A percentile compares a stretch with the other conserved stretches of the same genome.
Conservation (phyloP, 2,329 filamentous ascomycete species). For the Xylariaceae sp. region DNA sequence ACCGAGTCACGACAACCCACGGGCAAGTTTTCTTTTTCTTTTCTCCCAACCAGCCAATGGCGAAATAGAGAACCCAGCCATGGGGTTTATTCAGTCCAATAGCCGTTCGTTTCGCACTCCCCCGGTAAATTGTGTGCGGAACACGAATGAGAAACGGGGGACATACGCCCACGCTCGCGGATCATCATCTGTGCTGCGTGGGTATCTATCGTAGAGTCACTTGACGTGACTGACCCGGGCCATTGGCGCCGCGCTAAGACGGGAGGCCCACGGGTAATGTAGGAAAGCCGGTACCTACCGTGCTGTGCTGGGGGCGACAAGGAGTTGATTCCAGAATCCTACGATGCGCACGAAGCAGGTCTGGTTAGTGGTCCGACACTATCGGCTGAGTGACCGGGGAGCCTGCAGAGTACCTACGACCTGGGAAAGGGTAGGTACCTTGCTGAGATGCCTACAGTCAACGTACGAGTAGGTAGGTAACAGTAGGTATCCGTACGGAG, state of each 20-base stretch:
- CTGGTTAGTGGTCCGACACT: not conserved
- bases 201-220: not conserved
- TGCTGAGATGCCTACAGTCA: too few relatives aligned
- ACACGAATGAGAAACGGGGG: not conserved
- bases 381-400: too few relatives aligned
- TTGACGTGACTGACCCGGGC: not conserved
- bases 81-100: not conserved
- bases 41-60: not conserved
- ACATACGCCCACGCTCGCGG: not conserved
- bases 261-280: not conserved
- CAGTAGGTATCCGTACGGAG: too few relatives aligned
- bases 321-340: not conserved
- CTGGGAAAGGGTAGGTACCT: too few relatives aligned
- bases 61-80: not conserved
- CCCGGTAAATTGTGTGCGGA: not conserved
- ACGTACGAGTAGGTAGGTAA: too few relatives aligned
- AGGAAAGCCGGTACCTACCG: not conserved
- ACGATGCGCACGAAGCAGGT: not conserved
- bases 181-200: not conserved
- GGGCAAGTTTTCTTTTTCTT: not conserved
- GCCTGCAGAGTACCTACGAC: too few relatives aligned
- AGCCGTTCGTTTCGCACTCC: not conserved
- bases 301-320: not conserved
- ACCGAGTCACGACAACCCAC: too few relatives aligned
- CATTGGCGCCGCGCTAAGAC: not conserved